Base-by-base conservation (phyloP, 495 filamentous ascomycete species). In the Aspergillus ostianus region DNA sequence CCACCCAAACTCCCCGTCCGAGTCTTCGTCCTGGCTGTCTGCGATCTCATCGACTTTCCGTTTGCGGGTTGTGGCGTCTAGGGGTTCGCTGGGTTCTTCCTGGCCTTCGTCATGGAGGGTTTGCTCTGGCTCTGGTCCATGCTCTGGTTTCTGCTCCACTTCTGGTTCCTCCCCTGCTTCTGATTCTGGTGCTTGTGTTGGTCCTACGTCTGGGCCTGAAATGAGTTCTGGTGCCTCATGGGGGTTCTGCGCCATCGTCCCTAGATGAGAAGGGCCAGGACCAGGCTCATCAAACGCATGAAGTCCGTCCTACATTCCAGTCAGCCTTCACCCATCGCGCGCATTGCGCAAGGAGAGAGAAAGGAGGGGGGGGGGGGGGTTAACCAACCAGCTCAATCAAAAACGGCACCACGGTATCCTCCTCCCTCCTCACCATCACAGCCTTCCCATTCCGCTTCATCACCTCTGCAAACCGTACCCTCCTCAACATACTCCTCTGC, bases 31-130 rank as follows among this genome's bases (percentile, higher is more conserved):
- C 56, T 81, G 70, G 53, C 78, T 82, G 57, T 82, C 78, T 8
- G 76, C 78, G 27, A 81, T 71, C 52, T 82, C 79, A 47, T 76
- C 74, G 17, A 74, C 73, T 56, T 83, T 84, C n/a, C 81, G 76
- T 57, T 84, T 84, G 36, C 71, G 66, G 7, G 30, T 6, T 66
- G 47, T 56, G 51, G 41, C 61, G 18, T 51, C 13, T 10, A 62
- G 51, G 13, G 30, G 23, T 7, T 32, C 17, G 4, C 15, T n/a
- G 9, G 23, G 9, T 13, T 47, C 44, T 47, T 62, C 52, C 26
- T 51, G 64, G 19, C 55, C 12, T 21, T 49, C 20, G 29, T 20
- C 12, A 0, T 8, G 30, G 6, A 30, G 27, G 4, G 9, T 13
- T 41, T 41, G 36, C 13, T 41, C 36, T 41, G 15, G 36, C 13